phyloP scores from a whole-genome alignment of 345 rosid genomes.

The Populus deltoides region DNA sequence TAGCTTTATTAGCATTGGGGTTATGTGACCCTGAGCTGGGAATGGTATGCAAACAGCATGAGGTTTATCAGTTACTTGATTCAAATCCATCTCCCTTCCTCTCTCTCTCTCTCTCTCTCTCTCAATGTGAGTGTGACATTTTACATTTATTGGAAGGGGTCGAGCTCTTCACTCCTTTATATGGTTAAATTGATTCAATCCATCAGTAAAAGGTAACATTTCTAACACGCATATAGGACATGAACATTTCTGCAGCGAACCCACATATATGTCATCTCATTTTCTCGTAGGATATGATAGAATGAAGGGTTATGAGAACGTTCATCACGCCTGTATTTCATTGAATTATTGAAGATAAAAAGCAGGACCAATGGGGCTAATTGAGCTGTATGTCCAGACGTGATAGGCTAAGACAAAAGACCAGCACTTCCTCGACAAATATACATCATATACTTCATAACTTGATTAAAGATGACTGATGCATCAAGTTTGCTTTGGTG shows the following conservation, averaged over 20 bases:
- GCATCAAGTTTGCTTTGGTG: neutral
- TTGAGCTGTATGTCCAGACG: neutral
- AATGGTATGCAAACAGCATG: conserved; percentile 32
- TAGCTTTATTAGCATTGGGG: conserved; percentile 27
- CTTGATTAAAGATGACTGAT: neutral
- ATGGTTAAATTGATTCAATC: neutral
- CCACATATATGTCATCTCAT: too few species aligned
- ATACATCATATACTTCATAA: neutral
- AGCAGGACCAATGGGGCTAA: neutral
- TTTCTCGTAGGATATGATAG: neutral
- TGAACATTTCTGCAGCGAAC: too few species aligned
- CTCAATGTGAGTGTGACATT: neutral
- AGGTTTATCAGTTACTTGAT: neutral
- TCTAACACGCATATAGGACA: too few species aligned
- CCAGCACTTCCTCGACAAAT: neutral
- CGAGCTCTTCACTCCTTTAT: neutral
- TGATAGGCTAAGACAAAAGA: neutral
- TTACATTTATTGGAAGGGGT: neutral
- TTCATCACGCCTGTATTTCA: neutral
- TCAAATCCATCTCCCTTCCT: neutral
- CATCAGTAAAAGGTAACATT: too few species aligned
- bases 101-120: neutral
- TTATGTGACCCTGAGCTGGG: conserved; percentile 42
- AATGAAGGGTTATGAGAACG: neutral
- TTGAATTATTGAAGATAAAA: neutral